Base-by-base conservation (phyloP, 2,329 filamentous ascomycete genomes). In the Cytospora leucostoma region DNA sequence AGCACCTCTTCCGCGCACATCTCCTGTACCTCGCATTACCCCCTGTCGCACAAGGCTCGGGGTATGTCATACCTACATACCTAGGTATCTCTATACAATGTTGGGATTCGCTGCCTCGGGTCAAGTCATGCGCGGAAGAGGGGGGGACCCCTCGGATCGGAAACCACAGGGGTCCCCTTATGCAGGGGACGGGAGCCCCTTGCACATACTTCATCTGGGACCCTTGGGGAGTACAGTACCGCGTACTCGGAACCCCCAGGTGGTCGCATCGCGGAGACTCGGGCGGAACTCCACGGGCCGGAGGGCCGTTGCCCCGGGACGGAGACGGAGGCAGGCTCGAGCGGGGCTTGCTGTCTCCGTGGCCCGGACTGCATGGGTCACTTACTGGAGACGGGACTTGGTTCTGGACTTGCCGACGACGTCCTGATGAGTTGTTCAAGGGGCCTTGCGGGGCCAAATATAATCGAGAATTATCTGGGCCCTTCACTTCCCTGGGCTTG, bases 1-100 rank as follows among this genome's bases (percentile, higher is more conserved):
- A 27, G 27, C 2, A n/a, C 40, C 40, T 44, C 40, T 6, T 44
- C 40, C 40, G 17, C 40, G 17, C 40, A 47, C n/a, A n/a, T 10
- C 44, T 47, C 44, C 44, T 47, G 44, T 21, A 47, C 44, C 8
- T 21, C 44, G 44, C n/a, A 21, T 47, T 21, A 47, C 7, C 44
- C n/a, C 40, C 44, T 47, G 44, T 47, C 44, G 19, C n/a, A 21
- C 44, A 21, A n/a, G 44, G 44, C 44, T 47, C 44, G 40, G 19
- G 5, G 8, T 44, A 65, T 56, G 33, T 27, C 27, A 27, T 62
- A 34, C 27, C 62, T 61, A 17, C 67, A 56, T 35, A 37, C 61
- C n/a, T 21, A 12, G 4, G 44, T 10, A 21, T 21, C 13, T 2
- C 27, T 17, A 10, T 17, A 10, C 44, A 37, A 27, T 37, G 35